A percentile compares a stretch with the other conserved stretches of the same genome.
These are phyloP conservation scores for Nicotiana otophora DNA, from an alignment of 257 asterid genomes.

Conservation along the genomic window DNA sequence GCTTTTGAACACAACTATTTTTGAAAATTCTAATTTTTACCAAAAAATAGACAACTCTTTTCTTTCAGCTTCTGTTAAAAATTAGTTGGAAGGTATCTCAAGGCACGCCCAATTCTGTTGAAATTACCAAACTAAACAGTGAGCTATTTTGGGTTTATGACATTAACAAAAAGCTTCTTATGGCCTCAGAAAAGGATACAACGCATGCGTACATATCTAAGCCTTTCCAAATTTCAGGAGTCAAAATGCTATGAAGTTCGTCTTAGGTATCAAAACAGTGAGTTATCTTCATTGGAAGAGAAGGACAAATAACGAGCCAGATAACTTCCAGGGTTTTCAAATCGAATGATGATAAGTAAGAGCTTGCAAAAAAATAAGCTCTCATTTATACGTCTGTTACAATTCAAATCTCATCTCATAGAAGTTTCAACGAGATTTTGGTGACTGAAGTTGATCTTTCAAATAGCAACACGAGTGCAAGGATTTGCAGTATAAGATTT, in stretches of 20 bases:
- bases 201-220: not conserved
- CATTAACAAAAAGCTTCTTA: not conserved
- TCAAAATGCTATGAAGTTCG: not conserved
- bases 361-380: not conserved
- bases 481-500: not conserved
- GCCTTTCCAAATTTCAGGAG: not conserved
- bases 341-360: not conserved
- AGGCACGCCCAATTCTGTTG: not conserved
- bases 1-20: not conserved
- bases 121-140: not conserved
- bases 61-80: not conserved
- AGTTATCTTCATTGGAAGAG: not conserved
- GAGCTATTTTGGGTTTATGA: not conserved
- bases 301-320: not conserved
- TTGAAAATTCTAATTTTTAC: not conserved
- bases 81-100: not conserved
- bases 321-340: not conserved
- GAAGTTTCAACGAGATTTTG: not conserved
- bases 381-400: not conserved
- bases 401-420: not conserved
- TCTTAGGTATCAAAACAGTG: not conserved
- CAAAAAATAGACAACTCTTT: not conserved
- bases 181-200: not conserved
- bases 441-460: not conserved
- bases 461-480: not conserved